Evolutionary conservation across 163 green algal genomes (phyloP), one percentile per base, ranked within the genome.

Genomic region (Scenedesmus sp.): DNA sequence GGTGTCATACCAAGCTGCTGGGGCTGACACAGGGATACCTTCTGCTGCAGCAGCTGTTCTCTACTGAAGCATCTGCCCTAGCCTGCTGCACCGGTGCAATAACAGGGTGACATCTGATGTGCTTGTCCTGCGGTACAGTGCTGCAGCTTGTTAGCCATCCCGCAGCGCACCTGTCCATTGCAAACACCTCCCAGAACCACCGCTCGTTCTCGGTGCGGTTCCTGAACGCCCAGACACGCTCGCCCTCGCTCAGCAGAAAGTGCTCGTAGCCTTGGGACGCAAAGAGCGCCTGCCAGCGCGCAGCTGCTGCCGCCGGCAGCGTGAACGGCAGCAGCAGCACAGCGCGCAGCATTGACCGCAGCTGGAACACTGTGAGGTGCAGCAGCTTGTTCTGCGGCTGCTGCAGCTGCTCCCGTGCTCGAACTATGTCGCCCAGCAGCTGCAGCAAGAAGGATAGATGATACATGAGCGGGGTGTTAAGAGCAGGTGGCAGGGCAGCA

Each of bases 101-200:
- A n/a, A n/a, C n/a, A n/a, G n/a, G n/a, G n/a, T n/a, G n/a, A n/a
- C n/a, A n/a, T n/a, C 65, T 78, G 65, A 5, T 78, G 53, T 30
- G 61, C 20, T 70, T 79, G 82, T 37, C 24, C 3, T 68, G 40
- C 84, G 33, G 5, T 68, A 73, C 4, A 37, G 15, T 26, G 26
- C 49, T 9, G 49, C 51, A n/a, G 81, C 46, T 56, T 56, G 13
- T 56, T 20, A 12, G 15, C 49, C 53, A 68, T 35, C 2, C 16
- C 2, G 12, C 22, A 93, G 92, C 43, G 93, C 85, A 89, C 30
- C 91, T 84, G 91, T 95, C 92, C 87, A 93, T 93, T 6, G 91
- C 86, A 49, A 93, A 92, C n/a, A 94, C 85, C 88, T 96, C 93
- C 94, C 94, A 96, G 86, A 96, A 96, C 94, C 94, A 96, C 56